phyloP scores from a whole-genome alignment of 163 green algal genomes.

The Prototheca stagnorum region DNA sequence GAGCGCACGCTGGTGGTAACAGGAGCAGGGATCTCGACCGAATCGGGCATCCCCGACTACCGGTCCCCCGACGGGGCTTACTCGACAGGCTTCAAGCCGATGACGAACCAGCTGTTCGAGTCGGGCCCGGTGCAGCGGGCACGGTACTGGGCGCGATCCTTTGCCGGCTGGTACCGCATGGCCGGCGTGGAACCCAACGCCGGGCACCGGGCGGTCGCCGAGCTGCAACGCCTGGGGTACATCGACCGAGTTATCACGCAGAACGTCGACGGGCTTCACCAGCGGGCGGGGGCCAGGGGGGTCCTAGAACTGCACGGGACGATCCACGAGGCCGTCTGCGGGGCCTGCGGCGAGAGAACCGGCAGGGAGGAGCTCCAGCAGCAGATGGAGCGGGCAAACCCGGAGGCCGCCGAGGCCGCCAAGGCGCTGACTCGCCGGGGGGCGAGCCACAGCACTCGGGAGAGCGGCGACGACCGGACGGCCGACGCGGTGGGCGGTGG shows the following conservation, averaged over 20 bases:
- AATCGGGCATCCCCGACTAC: constrained; percentile 74
- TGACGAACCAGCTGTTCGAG: constrained; percentile 81
- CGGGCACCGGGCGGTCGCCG: constrained; percentile 40
- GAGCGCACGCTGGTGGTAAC: constrained; percentile 35
- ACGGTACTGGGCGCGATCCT: constrained; percentile 68
- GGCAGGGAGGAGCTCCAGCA: constrained; percentile 34
- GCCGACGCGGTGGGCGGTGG: too few species aligned
- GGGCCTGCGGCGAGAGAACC: constrained; percentile 30
- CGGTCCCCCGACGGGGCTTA: constrained; percentile 59
- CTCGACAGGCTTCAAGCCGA: constrained; percentile 66
- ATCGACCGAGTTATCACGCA: constrained; percentile 48
- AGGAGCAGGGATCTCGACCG: constrained; percentile 54
- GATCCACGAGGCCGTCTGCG: constrained; percentile 56
- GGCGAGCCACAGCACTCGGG: not conserved
- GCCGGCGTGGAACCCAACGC: constrained; percentile 36
- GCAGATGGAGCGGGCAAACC: constrained; percentile 41
- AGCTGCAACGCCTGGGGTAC: constrained; percentile 41
- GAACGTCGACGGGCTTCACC: constrained; percentile 78
- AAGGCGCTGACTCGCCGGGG: constrained; percentile 6
- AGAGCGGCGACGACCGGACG: not conserved
- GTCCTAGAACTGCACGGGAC: constrained; percentile 78
- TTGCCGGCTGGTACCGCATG: constrained; percentile 67
- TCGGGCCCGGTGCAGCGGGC: constrained; percentile 18
- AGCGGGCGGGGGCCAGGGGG: constrained; percentile 29
- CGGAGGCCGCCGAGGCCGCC: constrained; percentile 20